Base-by-base conservation (phyloP, 1,139 yeast species). In the Magnusiomyces suaveolens region DNA sequence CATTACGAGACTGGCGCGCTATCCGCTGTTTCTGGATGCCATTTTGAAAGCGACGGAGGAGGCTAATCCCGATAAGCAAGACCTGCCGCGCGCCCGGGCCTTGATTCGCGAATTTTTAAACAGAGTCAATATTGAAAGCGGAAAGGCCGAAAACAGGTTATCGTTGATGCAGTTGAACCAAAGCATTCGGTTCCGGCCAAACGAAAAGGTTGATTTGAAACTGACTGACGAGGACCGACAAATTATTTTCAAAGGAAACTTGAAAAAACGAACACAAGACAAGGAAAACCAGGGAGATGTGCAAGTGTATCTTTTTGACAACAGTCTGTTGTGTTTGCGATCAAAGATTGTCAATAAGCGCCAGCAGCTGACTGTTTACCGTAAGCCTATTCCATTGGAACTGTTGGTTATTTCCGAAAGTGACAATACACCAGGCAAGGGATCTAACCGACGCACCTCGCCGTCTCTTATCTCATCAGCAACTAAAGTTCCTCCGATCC, bases 1-100 rank as follows among this genome's bases (percentile, higher is more conserved):
- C 54, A 92, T 95, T 1, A 92, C 96, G 32, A 80, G 98, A 68
- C 89, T 97, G 29, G 97, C 97, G 12, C 77, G 97, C 62, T 92
- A 94, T 69, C 96, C 95, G 60, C 74, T 92, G 56, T 76, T 92
- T 56, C 76, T 92, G 33, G 84, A 82, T 55, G 95, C 95, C 44
- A 87, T 94, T 38, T 74, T 87, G 60, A 92, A 92, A 67, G 80
- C 83, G 60, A 88, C 97, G 0, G 80, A 77, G 53, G 84, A 84
- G 16, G 86, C 80, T 43, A 80, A 83, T 29, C 82, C 88, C 16
- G 98, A 92, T 65, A 77, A 80, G 63, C 82, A 81, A 57, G 81
- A 83, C 61, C 74, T 92, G 56, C 75, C 80, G 20, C 81, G 81
- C 60, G 95, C 96, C 0, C 80, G 87, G 61, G 87, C 81, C 54